Evolutionary conservation across 2,329 filamentous ascomycete genomes (phyloP).

Genomic region (Davidsoniella eucalypti): DNA sequence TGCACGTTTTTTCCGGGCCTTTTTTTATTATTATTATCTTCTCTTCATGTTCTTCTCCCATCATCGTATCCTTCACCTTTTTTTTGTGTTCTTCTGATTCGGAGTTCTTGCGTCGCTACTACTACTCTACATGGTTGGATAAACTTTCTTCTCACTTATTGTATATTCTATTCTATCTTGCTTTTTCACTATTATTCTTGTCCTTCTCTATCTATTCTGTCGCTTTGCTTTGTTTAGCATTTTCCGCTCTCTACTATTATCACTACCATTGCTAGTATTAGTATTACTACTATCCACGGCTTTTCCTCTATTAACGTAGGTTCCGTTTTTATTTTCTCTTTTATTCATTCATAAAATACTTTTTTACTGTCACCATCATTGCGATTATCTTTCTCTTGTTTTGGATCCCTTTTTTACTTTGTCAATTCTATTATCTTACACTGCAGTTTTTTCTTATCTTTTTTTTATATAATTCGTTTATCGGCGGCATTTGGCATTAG

Average conservation of each 20-base stretch:
- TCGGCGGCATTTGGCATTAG: not conserved
- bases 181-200: constrained; percentile 8
- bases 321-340: not conserved
- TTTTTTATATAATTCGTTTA: constrained; percentile 6
- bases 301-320: not conserved
- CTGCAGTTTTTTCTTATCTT: not conserved
- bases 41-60: no score
- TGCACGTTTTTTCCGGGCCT: no score
- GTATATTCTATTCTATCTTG: constrained; percentile 4
- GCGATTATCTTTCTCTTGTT: not conserved
- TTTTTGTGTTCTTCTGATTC: no score
- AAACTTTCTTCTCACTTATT: not conserved
- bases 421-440: not conserved
- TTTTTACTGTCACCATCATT: not conserved
- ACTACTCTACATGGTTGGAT: not conserved
- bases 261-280: not conserved
- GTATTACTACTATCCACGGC: constrained; percentile 5
- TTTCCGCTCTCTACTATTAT: constrained; percentile 1
- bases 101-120: no score
- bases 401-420: not conserved
- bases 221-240: not conserved
- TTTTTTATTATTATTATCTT: no score
- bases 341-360: not conserved
- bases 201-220: constrained; percentile 3
- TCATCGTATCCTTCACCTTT: no score